phyloP scores from a whole-genome alignment of 2,329 filamentous ascomycete genomes.

The Dichotomopilus funicola region DNA sequence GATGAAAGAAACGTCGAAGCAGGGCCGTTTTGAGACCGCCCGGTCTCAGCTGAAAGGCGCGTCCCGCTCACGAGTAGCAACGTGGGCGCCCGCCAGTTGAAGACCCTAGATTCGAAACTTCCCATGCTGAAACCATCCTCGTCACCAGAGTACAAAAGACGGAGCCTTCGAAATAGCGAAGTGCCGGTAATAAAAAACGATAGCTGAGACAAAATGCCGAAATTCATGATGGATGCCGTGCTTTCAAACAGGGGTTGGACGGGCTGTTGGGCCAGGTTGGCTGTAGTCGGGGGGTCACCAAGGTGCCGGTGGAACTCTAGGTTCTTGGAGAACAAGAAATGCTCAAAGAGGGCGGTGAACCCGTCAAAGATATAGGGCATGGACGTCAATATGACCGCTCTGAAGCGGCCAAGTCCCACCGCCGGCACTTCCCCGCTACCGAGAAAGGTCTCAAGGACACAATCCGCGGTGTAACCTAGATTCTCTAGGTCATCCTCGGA shows the following conservation, averaged over 20 bases:
- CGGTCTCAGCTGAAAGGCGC: conserved; percentile 45
- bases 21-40: conserved; percentile 36
- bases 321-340: conserved; percentile 68
- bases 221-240: conserved; percentile 55
- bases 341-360: conserved; percentile 63
- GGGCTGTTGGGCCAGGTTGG: conserved; percentile 20
- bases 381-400: conserved; percentile 50
- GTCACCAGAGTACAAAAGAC: conserved; percentile 63
- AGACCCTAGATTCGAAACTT: conserved; percentile 66
- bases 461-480: conserved; percentile 56
- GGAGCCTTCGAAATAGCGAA: conserved; percentile 58
- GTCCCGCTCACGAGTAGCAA: conserved; percentile 64
- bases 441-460: conserved; percentile 59
- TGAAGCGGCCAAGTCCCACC: conserved; percentile 57
- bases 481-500: conserved; percentile 48
- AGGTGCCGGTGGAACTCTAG: conserved; percentile 57
- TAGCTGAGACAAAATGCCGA: conserved; percentile 60
- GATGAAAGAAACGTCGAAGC: conserved; percentile 54
- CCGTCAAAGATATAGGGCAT: conserved; percentile 63
- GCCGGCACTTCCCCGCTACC: conserved; percentile 58
- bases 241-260: conserved; percentile 46
- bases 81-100: conserved; percentile 71
- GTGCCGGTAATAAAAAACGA: conserved; percentile 65
- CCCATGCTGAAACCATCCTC: conserved; percentile 71
- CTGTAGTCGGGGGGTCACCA: conserved; percentile 20